phyloP scores from a whole-genome alignment of 805 yeast species.

The Starmerella geochares region DNA sequence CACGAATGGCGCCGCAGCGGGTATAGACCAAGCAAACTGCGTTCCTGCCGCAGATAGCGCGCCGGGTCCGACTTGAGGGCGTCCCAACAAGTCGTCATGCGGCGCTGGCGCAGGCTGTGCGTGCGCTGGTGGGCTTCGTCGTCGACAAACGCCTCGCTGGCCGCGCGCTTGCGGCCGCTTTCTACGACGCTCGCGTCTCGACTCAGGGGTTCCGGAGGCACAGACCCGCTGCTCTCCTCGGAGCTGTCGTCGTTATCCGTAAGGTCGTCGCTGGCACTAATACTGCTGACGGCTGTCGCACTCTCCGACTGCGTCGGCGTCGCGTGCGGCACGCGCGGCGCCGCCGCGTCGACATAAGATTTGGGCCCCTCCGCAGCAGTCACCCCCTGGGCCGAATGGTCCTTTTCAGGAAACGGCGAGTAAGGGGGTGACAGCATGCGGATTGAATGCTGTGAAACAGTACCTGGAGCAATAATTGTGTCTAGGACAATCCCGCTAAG shows the following conservation, averaged over 20 bases:
- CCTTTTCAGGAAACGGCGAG: conserved; percentile 28
- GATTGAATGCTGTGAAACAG: neutral
- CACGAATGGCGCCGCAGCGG: conserved; percentile 30
- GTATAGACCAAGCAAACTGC: conserved; percentile 27
- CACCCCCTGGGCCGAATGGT: neutral
- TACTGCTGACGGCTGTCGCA: conserved; percentile 1
- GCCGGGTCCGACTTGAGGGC: conserved; percentile 27
- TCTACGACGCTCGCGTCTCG: conserved; percentile 7
- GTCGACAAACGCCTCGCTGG: conserved; percentile 12
- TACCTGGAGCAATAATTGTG: conserved; percentile 10
- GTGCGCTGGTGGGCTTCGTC: neutral
- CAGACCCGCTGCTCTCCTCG: conserved; percentile 17
- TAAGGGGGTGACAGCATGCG: conserved; percentile 32
- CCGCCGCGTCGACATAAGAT: neutral
- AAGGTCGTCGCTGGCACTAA: conserved; percentile 6
- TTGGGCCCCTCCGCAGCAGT: neutral
- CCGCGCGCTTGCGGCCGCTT: conserved; percentile 9
- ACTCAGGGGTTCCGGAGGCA: neutral
- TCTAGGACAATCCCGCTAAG: neutral
- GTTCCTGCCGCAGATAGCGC: conserved; percentile 28
- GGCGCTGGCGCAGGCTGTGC: conserved; percentile 16
- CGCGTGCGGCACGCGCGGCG: conserved; percentile 2
- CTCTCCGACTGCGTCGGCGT: neutral
- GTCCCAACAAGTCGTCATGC: conserved; percentile 30
- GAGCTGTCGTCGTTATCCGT: conserved; percentile 12